Base-by-base conservation (phyloP, 108 stramenopile genomes). In the Stephanodiscus minutulus region DNA sequence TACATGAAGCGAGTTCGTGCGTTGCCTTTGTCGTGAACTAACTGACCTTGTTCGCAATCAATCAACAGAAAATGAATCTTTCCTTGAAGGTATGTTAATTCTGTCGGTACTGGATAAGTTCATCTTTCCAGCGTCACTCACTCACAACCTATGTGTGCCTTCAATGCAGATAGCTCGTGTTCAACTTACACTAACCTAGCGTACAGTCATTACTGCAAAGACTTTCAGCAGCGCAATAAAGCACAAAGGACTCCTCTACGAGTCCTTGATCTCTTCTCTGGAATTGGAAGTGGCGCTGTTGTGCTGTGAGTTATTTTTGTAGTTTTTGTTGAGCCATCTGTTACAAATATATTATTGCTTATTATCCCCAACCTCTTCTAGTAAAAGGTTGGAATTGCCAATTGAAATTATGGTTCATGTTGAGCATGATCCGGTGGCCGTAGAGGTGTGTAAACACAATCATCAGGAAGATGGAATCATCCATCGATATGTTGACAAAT, bases 341-440 rank as follows among this genome's bases (percentile, higher is more conserved):
- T 3, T 1, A 48, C 18, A 17, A 44, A n/a, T n/a, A n/a, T n/a
- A n/a, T n/a, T 56, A 7, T 31, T 44, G 7, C 29, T 66, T 10
- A 46, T 22, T 48, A 22, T 64, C 18, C 6, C 3, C 64, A 48
- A 13, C 17, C 21, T 22, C 7, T 21, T 44, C 29, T n/a, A 70
- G 68, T 25, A 76, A 76, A 13, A 70, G 50, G 48, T 41, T 76
- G 49, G 50, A 52, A 39, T n/a, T 76, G 28, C 75, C 75, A 1
- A 61, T 76, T 18, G 48, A 50, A 21, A 49, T 24, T 9, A 41
- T 76, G 17, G 69, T 76, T 22, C 75, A 76, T 56, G 53, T 70
- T 18, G 75, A 76, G 24, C 75, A 76, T 62, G 75, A 76, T 70
- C 69, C 75, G 1, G 50, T 76, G 6, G 75, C 75, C 7, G 47